Evolutionary conservation across 306 rosid species (phyloP).

Genomic region (Acacia melanoxylon): DNA sequence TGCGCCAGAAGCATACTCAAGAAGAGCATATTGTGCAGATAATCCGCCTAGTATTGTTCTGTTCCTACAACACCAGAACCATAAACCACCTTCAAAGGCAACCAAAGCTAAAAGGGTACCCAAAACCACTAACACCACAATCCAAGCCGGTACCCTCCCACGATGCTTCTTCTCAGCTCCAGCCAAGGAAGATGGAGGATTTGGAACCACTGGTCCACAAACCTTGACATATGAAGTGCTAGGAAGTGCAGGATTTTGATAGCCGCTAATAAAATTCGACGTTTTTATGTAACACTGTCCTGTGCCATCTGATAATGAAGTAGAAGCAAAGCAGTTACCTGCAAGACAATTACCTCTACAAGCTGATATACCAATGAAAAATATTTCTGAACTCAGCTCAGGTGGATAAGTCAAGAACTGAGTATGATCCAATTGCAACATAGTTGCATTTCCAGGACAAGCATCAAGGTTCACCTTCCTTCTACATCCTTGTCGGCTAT

Average conservation of each 20-base stretch:
- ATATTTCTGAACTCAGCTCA: neutral
- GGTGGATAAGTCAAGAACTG: conserved; percentile 58
- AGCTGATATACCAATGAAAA: conserved; percentile 20
- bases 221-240: conserved; percentile 47
- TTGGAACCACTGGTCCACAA: conserved; percentile 35
- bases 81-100: conserved; percentile 66
- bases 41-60: conserved; percentile 48
- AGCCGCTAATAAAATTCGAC: conserved; percentile 32
- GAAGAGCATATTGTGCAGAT: conserved; percentile 80
- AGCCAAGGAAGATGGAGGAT: conserved; percentile 35
- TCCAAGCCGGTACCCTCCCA: conserved; percentile 42
- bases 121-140: conserved; percentile 44
- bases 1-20: conserved; percentile 97
- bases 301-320: conserved; percentile 44
- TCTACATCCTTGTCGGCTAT: conserved; percentile 58
- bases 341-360: conserved; percentile 43
- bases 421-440: conserved; percentile 52
- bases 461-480: conserved; percentile 47
- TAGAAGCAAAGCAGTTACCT: conserved; percentile 36
- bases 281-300: conserved; percentile 38
- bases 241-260: conserved; percentile 38
- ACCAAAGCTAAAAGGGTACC: conserved; percentile 56
- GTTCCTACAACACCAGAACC: conserved; percentile 82
- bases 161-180: conserved; percentile 21
- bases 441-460: conserved; percentile 50